Conservation (phyloP, 805 yeast genomes). For the Cyberlindnera mississippiensis region DNA sequence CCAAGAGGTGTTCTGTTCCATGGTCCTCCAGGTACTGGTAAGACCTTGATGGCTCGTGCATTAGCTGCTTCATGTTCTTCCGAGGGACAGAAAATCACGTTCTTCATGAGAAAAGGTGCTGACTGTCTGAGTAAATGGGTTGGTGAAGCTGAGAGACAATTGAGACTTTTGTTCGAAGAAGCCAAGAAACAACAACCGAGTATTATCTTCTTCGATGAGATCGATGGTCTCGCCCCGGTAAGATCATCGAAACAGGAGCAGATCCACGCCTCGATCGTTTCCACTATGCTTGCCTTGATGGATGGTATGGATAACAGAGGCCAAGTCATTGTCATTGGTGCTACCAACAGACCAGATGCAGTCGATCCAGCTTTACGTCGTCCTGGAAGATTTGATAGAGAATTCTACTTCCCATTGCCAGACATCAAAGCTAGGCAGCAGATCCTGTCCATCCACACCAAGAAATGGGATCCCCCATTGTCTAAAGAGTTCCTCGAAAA, state of each 20-base stretch:
- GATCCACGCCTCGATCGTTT: slow-evolving; percentile 95
- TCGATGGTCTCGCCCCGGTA: slow-evolving; percentile 97
- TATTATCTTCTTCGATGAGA: slow-evolving; percentile 95
- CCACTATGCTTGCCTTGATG: slow-evolving; percentile 92
- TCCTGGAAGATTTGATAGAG: slow-evolving; percentile 97
- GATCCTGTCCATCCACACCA: slow-evolving; percentile 81
- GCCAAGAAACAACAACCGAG: slow-evolving; percentile 95
- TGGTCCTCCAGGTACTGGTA: slow-evolving; percentile 99
- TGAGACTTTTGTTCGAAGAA: slow-evolving; percentile 87
- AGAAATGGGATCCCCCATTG: slow-evolving; percentile 80
- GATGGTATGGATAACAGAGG: slow-evolving; percentile 99
- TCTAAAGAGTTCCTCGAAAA: slow-evolving; percentile 52
- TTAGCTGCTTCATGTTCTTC: slow-evolving; percentile 93
- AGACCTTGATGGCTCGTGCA: slow-evolving; percentile 96
- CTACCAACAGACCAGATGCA: slow-evolving; percentile 96
- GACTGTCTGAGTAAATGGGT: slow-evolving; percentile 98
- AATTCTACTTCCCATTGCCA: slow-evolving; percentile 93
- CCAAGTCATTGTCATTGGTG: slow-evolving; percentile 96
- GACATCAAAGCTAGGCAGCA: slow-evolving; percentile 72
- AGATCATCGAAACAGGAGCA: slow-evolving; percentile 97
- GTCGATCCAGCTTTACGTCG: slow-evolving; percentile 97
- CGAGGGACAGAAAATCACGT: slow-evolving; percentile 80
- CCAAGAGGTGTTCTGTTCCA: slow-evolving; percentile 97
- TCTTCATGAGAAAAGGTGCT: slow-evolving; percentile 98
- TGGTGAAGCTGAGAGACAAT: slow-evolving; percentile 96